Base-by-base conservation (phyloP, 2,329 filamentous ascomycete genomes). In the Xylaria sp. region DNA sequence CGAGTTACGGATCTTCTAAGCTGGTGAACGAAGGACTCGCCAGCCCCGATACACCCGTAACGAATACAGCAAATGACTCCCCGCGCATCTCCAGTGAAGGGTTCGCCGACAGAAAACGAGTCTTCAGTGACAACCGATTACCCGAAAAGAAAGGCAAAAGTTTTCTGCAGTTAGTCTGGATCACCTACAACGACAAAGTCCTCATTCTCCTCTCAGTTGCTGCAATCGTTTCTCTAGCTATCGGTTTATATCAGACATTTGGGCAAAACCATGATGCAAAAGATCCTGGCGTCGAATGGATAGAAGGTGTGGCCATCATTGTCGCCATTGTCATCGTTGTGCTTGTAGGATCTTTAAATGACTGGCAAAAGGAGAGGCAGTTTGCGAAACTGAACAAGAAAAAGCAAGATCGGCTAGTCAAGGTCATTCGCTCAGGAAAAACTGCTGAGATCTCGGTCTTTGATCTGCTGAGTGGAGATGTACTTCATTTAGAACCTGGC, bases 131-230 rank as follows among this genome's bases (percentile, higher is more conserved):
- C 75, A 94, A 94, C 72, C 81, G 86, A 45, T 78, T 94, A 37
- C 91, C 91, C 0, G 88, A 86, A 70, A 89, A 89, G 75, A 92
- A 92, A 78, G 84, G 89, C 46, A 93, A 92, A 78, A 89, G 81
- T 66, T 82, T 93, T 42, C 79, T 91, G 46, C 80, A 91, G 72
- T 80, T 94, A 43, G 90, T 92, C 77, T 93, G 90, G 90, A 90
- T 93, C 70, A 92, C 91, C 0, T 92, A 92, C 75, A 92, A 93
- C 77, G 91, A 94, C 81, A 94, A 93, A 74, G 89, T 94, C 3
- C 79, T 93, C 47, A 90, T 92, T 61, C 79, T 92, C 5, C 80
- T 92, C 57, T 90, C 89, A 0, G 80, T 85, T 51, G 91, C 91
- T 45, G 91, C 91, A 3, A 81, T 87, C 38, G 86, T 94, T 52